Evolutionary conservation across 306 rosid genomes (phyloP).

Genomic region (Quercus cerris): DNA sequence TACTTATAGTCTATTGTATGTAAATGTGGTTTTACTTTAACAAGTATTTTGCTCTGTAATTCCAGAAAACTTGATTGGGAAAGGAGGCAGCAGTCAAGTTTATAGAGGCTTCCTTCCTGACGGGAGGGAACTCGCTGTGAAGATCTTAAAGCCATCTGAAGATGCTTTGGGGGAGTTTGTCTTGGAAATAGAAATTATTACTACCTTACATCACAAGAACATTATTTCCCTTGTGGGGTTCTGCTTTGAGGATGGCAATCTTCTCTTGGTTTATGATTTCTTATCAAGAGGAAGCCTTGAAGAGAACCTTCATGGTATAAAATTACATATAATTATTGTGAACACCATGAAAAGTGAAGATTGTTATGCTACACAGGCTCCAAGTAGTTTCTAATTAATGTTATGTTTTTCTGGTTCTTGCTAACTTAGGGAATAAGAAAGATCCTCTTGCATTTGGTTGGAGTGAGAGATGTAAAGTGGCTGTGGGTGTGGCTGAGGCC

Average conservation of each 20-base stretch:
- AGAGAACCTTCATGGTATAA: constrained; percentile 86
- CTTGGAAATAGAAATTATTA: constrained; percentile 84
- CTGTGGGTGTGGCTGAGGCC: constrained; percentile 89
- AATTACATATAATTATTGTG: not conserved
- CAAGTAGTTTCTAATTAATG: not conserved
- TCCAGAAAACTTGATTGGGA: constrained; percentile 84
- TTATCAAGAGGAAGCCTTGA: constrained; percentile 95
- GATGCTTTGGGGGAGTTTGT: constrained; percentile 70
- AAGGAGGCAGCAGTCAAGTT: constrained; percentile 93
- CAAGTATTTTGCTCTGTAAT: constrained; percentile 8
- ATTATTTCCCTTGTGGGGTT: constrained; percentile 86
- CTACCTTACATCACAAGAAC: constrained; percentile 76
- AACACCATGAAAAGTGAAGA: not conserved
- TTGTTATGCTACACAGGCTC: not conserved
- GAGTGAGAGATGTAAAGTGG: constrained; percentile 87
- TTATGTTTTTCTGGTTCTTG: constrained; percentile 16
- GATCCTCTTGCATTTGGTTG: constrained; percentile 67
- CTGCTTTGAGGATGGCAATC: constrained; percentile 80
- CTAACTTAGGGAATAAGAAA: constrained; percentile 56
- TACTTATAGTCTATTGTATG: not conserved
- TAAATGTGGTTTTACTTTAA: not conserved
- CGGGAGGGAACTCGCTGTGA: constrained; percentile 87
- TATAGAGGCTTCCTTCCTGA: constrained; percentile 88
- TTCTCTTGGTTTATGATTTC: constrained; percentile 90
- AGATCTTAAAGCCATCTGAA: constrained; percentile 85